These are phyloP conservation scores for Phytopythium ostracodes DNA, from an alignment of 352 stramenopile species.

Conservation along the genomic window DNA sequence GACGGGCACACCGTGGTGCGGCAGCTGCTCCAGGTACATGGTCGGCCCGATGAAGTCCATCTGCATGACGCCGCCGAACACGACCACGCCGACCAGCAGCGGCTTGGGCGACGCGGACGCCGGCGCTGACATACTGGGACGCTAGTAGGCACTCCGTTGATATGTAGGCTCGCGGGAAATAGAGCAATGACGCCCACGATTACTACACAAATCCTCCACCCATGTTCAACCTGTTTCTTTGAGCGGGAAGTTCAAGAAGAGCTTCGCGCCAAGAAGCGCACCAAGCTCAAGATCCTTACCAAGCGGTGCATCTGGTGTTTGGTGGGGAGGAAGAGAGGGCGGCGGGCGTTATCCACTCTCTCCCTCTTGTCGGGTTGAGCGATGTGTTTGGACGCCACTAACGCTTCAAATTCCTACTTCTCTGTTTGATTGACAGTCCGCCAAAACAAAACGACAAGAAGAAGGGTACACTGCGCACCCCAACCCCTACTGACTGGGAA, in stretches of 20 bases:
- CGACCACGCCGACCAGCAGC: conserved; percentile 46
- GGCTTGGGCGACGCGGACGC: conserved; percentile 1
- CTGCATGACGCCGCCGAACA: conserved; percentile 56
- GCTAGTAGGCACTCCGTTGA: too few relatives aligned
- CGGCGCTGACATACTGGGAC: neutral
- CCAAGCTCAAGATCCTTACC: conserved; percentile 80
- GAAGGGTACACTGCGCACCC: neutral
- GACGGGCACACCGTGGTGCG: conserved; percentile 33
- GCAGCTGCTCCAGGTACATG: conserved; percentile 56
- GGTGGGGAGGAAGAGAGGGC: neutral
- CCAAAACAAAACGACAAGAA: too few relatives aligned
- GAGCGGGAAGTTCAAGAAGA: neutral
- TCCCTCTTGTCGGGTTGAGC: neutral
- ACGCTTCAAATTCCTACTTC: neutral
- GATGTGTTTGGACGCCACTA: neutral
- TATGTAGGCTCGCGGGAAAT: too few relatives aligned
- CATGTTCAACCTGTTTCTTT: neutral
- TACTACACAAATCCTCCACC: too few relatives aligned
- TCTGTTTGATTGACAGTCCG: neutral
- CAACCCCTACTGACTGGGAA: neutral
- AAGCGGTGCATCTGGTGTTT: conserved; percentile 32
- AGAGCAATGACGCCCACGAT: too few relatives aligned
- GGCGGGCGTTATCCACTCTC: neutral
- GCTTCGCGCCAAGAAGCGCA: conserved; percentile 25
- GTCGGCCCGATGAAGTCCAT: conserved; percentile 58